Evolutionary conservation across 2,329 filamentous ascomycete species (phyloP), one percentile per base, ranked within the genome.

Genomic region (Davidsoniella australis): DNA sequence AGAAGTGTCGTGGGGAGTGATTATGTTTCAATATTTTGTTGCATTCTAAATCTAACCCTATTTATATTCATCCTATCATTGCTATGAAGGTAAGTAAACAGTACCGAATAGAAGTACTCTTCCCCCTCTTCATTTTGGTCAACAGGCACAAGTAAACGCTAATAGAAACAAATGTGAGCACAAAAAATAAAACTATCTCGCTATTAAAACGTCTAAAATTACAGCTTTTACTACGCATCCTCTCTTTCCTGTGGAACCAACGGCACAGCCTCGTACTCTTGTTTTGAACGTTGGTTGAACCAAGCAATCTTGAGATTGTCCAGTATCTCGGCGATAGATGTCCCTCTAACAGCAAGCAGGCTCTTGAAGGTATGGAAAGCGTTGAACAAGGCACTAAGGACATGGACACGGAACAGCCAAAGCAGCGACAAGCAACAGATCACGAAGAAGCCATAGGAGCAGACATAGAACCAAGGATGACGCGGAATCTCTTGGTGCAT

Each of bases 191-290:
- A 33, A 9, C 8, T 2, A 33, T 33, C 29, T 33, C 29, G 3
- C 8, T 9, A 9, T 33, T 10, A 5, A 23, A 5, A 5, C 6
- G 12, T 10, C 29, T 33, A 33, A 9, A 33, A 33, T 3, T 9
- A 33, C 3, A 33, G 8, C 12, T 12, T 4, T 33, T 9, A 33
- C 33, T 48, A 48, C n/a, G 42, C 39, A 10, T 33, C 47, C 9
- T 48, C 47, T 9, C 40, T 23, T 5, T 37, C 47, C 36, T 41
- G 45, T 18, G 45, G 33, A 23, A 48, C 47, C 9, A 48, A 24
- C 17, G 47, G 47, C 39, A 48, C 47, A 23, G 47, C 47, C 26
- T 48, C 47, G 16, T 48, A 48, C 39, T 48, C 47, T 17, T 20
- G 16, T 20, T 36, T 36, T 8, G 33, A 17, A 5, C 16, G 23